These are phyloP conservation scores for Cymbopogon citratus DNA, from an alignment of 176 grass and related monocot species.

Conservation along the genomic window DNA sequence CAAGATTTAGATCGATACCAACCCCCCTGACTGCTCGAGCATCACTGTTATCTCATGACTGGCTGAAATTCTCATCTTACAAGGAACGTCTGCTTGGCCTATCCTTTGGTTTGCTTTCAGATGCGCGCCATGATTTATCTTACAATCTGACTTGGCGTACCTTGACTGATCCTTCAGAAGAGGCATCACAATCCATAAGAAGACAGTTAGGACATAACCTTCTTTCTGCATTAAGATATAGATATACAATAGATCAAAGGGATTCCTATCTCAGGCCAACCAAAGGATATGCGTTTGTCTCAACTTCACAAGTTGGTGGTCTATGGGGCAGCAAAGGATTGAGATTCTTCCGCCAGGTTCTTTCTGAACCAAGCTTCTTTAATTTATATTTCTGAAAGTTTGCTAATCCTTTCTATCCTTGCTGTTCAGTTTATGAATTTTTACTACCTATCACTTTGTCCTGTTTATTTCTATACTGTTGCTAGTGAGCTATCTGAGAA, in stretches of 20 bases:
- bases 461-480: background rate
- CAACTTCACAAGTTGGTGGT: slow-evolving; percentile 65
- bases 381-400: background rate
- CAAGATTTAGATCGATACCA: slow-evolving; percentile 56
- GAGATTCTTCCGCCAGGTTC: slow-evolving; percentile 73
- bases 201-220: slow-evolving; percentile 67
- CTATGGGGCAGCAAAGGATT: slow-evolving; percentile 54
- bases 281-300: slow-evolving; percentile 67
- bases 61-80: slow-evolving; percentile 68
- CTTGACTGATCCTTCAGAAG: slow-evolving; percentile 53
- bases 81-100: slow-evolving; percentile 54
- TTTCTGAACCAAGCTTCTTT: background rate
- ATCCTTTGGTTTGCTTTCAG: slow-evolving; percentile 65
- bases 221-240: slow-evolving; percentile 68
- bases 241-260: slow-evolving; percentile 66
- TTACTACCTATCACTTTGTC: background rate
- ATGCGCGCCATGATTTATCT: slow-evolving; percentile 48
- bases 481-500: background rate
- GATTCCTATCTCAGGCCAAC: slow-evolving; percentile 69
- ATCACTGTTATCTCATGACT: slow-evolving; percentile 55
- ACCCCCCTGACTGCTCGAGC: slow-evolving; percentile 45
- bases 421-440: background rate
- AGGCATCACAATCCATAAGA: slow-evolving; percentile 57
- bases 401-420: background rate
- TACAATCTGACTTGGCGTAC: slow-evolving; percentile 66